Evolutionary conservation across 495 filamentous ascomycete genomes (phyloP).

Genomic region (Lophiotrema nucula): DNA sequence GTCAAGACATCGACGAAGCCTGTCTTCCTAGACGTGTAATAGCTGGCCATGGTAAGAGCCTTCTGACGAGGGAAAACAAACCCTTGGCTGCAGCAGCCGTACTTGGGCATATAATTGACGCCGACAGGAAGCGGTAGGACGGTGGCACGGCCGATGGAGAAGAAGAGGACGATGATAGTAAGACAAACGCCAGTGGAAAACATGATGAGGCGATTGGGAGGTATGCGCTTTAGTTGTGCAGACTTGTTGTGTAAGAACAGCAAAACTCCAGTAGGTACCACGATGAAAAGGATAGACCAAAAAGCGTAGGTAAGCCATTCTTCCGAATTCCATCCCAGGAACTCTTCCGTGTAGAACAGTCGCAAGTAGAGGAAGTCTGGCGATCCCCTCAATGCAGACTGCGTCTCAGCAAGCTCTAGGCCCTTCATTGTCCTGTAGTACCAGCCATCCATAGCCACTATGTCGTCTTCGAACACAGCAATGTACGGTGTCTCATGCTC

Average conservation of each 20-base stretch:
- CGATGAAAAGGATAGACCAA: conserved; percentile 32
- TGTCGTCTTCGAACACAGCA: conserved; percentile 57
- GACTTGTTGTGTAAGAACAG: conserved; percentile 12
- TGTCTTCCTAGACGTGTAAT: conserved; percentile 15
- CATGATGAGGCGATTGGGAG: conserved; percentile 18
- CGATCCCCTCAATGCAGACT: conserved; percentile 9
- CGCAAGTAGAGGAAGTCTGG: conserved; percentile 50
- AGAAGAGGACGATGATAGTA: conserved; percentile 41
- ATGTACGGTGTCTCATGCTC: conserved; percentile 48
- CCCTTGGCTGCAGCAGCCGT: conserved; percentile 52
- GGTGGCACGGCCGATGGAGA: conserved; percentile 43
- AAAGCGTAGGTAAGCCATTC: conserved; percentile 48
- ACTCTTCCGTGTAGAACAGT: conserved; percentile 58
- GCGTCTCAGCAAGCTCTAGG: conserved; percentile 41
- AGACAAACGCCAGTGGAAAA: conserved; percentile 29
- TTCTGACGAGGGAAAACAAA: conserved; percentile 45
- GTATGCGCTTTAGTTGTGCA: background rate
- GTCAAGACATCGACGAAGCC: conserved; percentile 48
- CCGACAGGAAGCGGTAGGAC: conserved; percentile 42
- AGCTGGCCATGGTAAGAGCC: conserved; percentile 37
- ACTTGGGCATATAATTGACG: conserved; percentile 50
- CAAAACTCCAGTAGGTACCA: background rate
- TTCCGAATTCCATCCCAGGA: conserved; percentile 57
- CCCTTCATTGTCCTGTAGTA: conserved; percentile 47
- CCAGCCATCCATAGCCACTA: conserved; percentile 53